A percentile compares a stretch with the other conserved stretches of the same genome.
phyloP scores from a whole-genome alignment of 148 eudicot species.

The Rhododendron ferrugineum region DNA sequence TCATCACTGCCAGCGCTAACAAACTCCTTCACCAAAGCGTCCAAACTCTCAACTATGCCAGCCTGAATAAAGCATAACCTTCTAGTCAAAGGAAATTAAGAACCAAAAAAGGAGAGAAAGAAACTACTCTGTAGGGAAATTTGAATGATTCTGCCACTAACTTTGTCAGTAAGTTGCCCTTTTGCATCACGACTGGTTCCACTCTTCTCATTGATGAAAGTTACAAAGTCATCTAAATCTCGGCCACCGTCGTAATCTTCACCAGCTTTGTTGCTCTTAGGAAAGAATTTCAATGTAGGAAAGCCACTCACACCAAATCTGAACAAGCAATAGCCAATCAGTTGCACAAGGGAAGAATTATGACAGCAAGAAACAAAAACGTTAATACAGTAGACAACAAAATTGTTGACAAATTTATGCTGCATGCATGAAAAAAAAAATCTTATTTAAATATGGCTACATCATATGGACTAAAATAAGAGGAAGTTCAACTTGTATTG shows the following conservation, averaged over 20 bases:
- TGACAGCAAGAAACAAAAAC: not conserved
- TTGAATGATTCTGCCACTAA: constrained; percentile 16
- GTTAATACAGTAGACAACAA: not conserved
- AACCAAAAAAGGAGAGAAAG: not conserved
- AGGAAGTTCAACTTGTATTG: not conserved
- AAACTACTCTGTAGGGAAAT: not conserved
- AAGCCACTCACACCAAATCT: constrained; percentile 91
- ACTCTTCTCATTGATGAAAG: constrained; percentile 76
- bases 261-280: constrained; percentile 89
- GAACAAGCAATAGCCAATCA: constrained; percentile 14
- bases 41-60: constrained; percentile 59
- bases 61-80: constrained; percentile 42
- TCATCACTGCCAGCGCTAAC: constrained; percentile 60
- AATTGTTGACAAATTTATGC: not conserved
- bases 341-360: constrained; percentile 2
- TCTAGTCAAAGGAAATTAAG: not conserved
- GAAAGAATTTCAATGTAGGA: constrained; percentile 94
- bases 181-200: constrained; percentile 86
- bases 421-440: not conserved
- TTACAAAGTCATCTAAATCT: constrained; percentile 76
- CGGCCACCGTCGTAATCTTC: constrained; percentile 94
- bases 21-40: constrained; percentile 73
- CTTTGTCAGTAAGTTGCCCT: constrained; percentile 76
- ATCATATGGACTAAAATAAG: not conserved
- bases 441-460: not conserved